Percentiles rank a stretch among this genome's conserved stretches.
These are phyloP conservation scores for Phoenix dactylifera DNA, from an alignment of 176 grass and related monocot species.

Conservation along the genomic window DNA sequence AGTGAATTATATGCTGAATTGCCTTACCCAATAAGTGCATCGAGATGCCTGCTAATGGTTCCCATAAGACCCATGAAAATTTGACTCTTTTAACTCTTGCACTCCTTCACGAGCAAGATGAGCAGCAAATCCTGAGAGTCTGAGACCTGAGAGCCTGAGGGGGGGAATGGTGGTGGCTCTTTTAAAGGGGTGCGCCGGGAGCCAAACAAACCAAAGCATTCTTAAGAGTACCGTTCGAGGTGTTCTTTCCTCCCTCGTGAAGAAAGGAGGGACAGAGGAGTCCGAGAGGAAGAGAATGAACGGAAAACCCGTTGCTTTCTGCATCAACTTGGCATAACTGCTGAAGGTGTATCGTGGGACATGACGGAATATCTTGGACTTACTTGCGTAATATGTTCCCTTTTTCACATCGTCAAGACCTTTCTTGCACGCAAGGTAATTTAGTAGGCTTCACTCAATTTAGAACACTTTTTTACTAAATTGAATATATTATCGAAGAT, in stretches of 20 bases:
- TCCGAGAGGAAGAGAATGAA: background rate
- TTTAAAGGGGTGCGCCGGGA: constrained; percentile 16
- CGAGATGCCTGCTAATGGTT: constrained; percentile 53
- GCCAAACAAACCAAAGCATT: constrained; percentile 51
- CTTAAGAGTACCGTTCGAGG: constrained; percentile 40
- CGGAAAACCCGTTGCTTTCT: too few relatives aligned
- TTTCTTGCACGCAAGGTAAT: too few relatives aligned
- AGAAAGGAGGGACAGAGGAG: constrained; percentile 54
- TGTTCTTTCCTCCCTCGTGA: constrained; percentile 59
- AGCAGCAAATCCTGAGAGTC: constrained; percentile 1
- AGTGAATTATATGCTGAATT: too few relatives aligned
- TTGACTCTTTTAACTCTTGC: constrained; percentile 1
- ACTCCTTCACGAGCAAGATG: constrained; percentile 1
- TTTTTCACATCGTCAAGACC: too few relatives aligned
- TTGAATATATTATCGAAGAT: too few relatives aligned
- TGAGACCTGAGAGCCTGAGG: too few relatives aligned
- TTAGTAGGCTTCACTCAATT: too few relatives aligned
- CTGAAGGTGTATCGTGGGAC: too few relatives aligned
- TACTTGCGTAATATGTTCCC: too few relatives aligned
- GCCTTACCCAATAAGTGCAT: constrained; percentile 62
- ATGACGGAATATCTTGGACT: too few relatives aligned
- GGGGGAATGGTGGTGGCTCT: background rate
- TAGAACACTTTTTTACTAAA: too few relatives aligned
- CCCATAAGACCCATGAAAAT: constrained; percentile 64
- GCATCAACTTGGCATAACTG: too few relatives aligned